A percentile compares a stretch with the other conserved stretches of the same genome.
These are phyloP conservation scores for Pezicula rhizophila DNA, from an alignment of 2,329 filamentous ascomycete genomes.

Conservation along the genomic window DNA sequence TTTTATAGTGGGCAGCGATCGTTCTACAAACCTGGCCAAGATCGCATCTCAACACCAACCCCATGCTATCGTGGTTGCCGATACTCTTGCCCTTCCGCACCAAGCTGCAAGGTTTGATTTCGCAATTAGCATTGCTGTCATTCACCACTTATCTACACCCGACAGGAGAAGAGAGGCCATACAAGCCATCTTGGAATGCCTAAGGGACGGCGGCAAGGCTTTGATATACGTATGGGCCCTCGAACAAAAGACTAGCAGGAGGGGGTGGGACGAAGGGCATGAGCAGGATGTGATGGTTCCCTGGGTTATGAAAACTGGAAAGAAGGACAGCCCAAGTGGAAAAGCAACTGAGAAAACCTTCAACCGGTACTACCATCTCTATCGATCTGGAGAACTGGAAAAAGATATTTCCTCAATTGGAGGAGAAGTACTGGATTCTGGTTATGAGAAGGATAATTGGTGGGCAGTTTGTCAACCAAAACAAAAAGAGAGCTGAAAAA, in stretches of 20 bases:
- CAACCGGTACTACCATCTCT: slow-evolving; percentile 92
- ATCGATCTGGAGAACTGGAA: slow-evolving; percentile 80
- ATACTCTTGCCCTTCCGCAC: slow-evolving; percentile 79
- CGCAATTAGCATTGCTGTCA: slow-evolving; percentile 85
- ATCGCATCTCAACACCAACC: slow-evolving; percentile 43
- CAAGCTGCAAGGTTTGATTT: slow-evolving; percentile 68
- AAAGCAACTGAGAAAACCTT: slow-evolving; percentile 42
- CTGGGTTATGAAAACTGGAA: slow-evolving; percentile 64
- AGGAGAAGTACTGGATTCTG: slow-evolving; percentile 68
- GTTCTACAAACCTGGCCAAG: slow-evolving; percentile 54
- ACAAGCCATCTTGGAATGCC: slow-evolving; percentile 59
- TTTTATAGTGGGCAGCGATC: slow-evolving; percentile 80
- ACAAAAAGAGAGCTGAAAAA: not conserved
- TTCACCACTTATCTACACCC: slow-evolving; percentile 85
- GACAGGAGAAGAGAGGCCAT: slow-evolving; percentile 69
- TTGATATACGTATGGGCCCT: slow-evolving; percentile 93
- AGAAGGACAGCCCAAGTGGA: slow-evolving; percentile 26
- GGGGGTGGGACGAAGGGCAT: slow-evolving; percentile 80
- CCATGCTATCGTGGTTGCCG: slow-evolving; percentile 70
- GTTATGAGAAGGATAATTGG: slow-evolving; percentile 98
- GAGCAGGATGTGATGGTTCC: slow-evolving; percentile 92
- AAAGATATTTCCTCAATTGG: slow-evolving; percentile 69
- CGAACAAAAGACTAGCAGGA: slow-evolving; percentile 78
- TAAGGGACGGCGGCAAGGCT: slow-evolving; percentile 56
- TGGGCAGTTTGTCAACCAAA: slow-evolving; percentile 60